Conservation (phyloP, 176 grass and related monocot genomes). For the Rhynchospora breviuscula region DNA sequence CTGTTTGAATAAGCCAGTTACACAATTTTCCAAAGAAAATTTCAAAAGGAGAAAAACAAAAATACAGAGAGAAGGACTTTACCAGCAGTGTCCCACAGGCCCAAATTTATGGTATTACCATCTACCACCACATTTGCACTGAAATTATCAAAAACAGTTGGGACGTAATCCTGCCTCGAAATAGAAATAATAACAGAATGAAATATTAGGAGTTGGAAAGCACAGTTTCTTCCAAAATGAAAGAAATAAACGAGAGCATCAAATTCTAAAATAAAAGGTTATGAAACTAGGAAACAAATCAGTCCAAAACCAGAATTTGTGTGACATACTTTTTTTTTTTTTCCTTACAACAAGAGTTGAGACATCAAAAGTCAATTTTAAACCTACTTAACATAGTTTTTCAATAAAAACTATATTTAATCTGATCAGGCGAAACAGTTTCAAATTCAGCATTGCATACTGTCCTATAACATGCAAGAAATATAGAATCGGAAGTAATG, state of each 20-base stretch:
- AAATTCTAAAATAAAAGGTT: not conserved
- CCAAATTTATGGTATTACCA: conserved; percentile 63
- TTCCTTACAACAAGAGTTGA: not conserved
- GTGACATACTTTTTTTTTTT: not conserved
- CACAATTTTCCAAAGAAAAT: not conserved
- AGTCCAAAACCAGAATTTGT: not conserved
- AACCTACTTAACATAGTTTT: conserved; percentile 5
- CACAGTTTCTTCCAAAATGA: not conserved
- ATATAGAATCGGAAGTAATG: not conserved
- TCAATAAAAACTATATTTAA: not conserved
- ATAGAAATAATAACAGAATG: not conserved
- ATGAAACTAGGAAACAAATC: not conserved
- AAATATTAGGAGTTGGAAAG: not conserved
- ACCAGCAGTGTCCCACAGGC: conserved; percentile 70
- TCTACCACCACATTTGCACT: conserved; percentile 66
- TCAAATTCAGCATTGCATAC: not conserved
- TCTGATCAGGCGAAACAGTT: not conserved
- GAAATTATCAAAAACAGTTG: conserved; percentile 65
- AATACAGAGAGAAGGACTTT: not conserved
- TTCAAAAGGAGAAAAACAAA: not conserved
- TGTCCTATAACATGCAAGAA: not conserved
- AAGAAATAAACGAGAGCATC: not conserved
- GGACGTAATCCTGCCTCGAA: conserved; percentile 51
- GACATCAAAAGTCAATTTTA: not conserved
- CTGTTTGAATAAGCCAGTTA: conserved; percentile 33